Evolutionary conservation across 768 basidiomycete species (phyloP), one percentile per base, ranked within the genome.

Genomic region (Hypholoma sublateritium): DNA sequence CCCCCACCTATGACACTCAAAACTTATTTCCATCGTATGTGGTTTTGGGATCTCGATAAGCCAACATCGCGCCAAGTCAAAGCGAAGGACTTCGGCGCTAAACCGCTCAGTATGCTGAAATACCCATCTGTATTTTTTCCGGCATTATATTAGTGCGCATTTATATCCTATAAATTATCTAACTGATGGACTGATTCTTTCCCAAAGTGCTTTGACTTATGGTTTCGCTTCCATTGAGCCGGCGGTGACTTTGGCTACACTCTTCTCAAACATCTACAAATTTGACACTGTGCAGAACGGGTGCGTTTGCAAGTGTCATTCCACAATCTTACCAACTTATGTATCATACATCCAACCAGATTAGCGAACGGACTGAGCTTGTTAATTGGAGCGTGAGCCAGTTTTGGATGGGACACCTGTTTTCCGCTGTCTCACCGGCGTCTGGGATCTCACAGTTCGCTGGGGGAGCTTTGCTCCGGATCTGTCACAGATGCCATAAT

Each of bases 221-320:
- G 74, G 74, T 3, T 74, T 72, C 47, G 73, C 74, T 0, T 74
- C 74, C 7, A 76, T 76, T 14, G 74, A 75, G 51, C 74, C 74
- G 24, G 73, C 74, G 9, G 59, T 77, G 55, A 77, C 70, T 8
- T 41, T 77, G 43, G 74, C 75, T 1, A 67, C 74, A 3, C 55
- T 77, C 1, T 76, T 75, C 58, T 73, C 73, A 1, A 53, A 70
- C 34, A 58, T 74, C 17, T 76, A 74, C 57, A 65, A 72, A 19
- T 77, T 75, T 52, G 69, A 74, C 52, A 73, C 75, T 8, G 73
- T 72, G 11, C 63, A 65, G 5, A 74, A 75, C 35, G 74, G 73
- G 74, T 74, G 52, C 51, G 53, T 21, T 22, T 42, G 21, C 5
- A 6, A 9, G 42, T 22, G 16, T 1, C n/a, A 46, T 37, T 21